Conservation (phyloP, 2,329 filamentous ascomycete genomes). For the Penicillium sp. region DNA sequence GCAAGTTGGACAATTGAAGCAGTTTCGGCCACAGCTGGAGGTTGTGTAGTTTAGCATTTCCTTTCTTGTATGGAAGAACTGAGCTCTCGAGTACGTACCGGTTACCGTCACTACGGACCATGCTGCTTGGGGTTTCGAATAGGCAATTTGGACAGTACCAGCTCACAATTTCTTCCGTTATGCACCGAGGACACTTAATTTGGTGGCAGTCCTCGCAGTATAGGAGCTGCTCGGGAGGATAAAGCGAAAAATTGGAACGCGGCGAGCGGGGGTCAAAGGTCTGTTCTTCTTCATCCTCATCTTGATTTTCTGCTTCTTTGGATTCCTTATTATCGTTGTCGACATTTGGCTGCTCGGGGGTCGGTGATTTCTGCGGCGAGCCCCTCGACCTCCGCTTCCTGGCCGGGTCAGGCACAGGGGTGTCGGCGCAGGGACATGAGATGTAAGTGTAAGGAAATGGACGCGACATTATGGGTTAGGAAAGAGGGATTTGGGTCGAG, state of each 20-base stretch:
- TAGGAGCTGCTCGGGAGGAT: slow-evolving; percentile 86
- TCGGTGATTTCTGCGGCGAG: slow-evolving; percentile 31
- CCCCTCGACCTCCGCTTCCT: slow-evolving; percentile 40
- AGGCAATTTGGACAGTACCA: slow-evolving; percentile 95
- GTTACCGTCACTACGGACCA: slow-evolving; percentile 88
- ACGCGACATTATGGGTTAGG: slow-evolving; percentile 47
- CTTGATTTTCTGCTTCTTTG: slow-evolving; percentile 27
- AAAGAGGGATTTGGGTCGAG: background rate
- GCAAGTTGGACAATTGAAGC: slow-evolving; percentile 92
- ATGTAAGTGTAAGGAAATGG: slow-evolving; percentile 64
- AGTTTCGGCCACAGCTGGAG: slow-evolving; percentile 81
- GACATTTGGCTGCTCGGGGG: slow-evolving; percentile 19
- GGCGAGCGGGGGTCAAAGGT: slow-evolving; percentile 84
- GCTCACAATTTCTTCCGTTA: slow-evolving; percentile 87
- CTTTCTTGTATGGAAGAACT: background rate
- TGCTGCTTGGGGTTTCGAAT: slow-evolving; percentile 92
- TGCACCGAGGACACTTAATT: slow-evolving; percentile 89
- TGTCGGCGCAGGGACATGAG: slow-evolving; percentile 61
- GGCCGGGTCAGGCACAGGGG: slow-evolving; percentile 40
- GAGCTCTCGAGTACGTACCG: slow-evolving; percentile 57
- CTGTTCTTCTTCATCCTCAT: slow-evolving; percentile 65
- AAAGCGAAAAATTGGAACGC: slow-evolving; percentile 86
- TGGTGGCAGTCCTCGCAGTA: slow-evolving; percentile 98
- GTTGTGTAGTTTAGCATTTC: slow-evolving; percentile 4
- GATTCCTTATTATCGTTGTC: slow-evolving; percentile 2